These are phyloP conservation scores for Mycena capillaripes DNA, from an alignment of 768 basidiomycete genomes.

Conservation along the genomic window DNA sequence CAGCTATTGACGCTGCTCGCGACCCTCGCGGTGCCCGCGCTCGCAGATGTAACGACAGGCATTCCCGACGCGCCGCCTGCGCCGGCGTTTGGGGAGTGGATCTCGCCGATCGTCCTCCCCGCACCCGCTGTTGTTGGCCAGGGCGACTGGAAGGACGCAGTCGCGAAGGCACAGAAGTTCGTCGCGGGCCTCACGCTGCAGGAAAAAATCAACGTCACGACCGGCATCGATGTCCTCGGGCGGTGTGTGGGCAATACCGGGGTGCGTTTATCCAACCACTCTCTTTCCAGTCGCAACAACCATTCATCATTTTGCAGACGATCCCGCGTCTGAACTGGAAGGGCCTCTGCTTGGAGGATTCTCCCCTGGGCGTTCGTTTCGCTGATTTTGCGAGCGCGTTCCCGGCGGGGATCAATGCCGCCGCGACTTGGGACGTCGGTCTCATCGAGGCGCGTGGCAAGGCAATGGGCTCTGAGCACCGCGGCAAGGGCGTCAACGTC, in stretches of 20 bases:
- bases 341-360: constrained; percentile 54
- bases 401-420: constrained; percentile 72
- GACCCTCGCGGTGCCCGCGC: not conserved
- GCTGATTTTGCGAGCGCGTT: constrained; percentile 68
- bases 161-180: constrained; percentile 10
- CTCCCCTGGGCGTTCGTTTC: constrained; percentile 70
- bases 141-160: constrained; percentile 9
- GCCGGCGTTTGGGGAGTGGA: constrained; percentile 18
- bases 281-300: not conserved
- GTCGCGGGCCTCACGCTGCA: constrained; percentile 37
- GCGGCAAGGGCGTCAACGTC: constrained; percentile 61
- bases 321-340: constrained; percentile 39
- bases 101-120: constrained; percentile 25
- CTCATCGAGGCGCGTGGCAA: constrained; percentile 54
- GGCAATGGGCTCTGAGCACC: constrained; percentile 74
- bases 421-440: constrained; percentile 62
- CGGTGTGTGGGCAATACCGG: constrained; percentile 40
- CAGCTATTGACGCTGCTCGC: too few species aligned
- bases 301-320: constrained; percentile 35
- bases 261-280: too few species aligned
- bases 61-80: constrained; percentile 27
- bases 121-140: constrained; percentile 3
- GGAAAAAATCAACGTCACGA: constrained; percentile 46
- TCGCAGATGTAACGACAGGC: constrained; percentile 24
- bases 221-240: constrained; percentile 40